These are phyloP conservation scores for Lactifluus subvellereus DNA, from an alignment of 768 basidiomycete genomes.

Conservation along the genomic window DNA sequence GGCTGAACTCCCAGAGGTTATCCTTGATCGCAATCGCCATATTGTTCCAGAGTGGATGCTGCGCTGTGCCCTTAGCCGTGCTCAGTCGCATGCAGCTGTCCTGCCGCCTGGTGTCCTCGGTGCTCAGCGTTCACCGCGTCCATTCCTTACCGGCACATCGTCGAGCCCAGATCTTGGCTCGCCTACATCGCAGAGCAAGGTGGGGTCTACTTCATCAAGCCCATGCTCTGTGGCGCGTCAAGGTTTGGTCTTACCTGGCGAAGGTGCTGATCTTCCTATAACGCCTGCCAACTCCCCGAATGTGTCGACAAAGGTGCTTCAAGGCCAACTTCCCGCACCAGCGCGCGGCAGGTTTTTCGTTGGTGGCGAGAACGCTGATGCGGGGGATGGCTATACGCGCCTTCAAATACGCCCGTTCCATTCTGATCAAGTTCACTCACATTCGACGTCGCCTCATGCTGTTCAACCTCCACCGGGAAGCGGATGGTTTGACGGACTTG, in stretches of 20 bases:
- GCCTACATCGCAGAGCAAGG: conserved; percentile 14
- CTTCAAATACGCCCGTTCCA: conserved; percentile 38
- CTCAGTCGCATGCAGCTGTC: conserved; percentile 41
- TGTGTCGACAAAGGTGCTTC: conserved; percentile 13
- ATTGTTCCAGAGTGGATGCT: conserved; percentile 95
- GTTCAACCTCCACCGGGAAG: conserved; percentile 23
- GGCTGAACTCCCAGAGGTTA: conserved; percentile 91
- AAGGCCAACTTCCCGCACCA: conserved; percentile 6
- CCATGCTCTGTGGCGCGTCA: conserved; percentile 38
- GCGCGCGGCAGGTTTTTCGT: conserved; percentile 11
- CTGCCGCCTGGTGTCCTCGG: conserved; percentile 29
- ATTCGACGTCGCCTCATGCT: conserved; percentile 1
- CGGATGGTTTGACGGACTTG: conserved; percentile 79
- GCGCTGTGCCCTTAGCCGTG: conserved; percentile 39
- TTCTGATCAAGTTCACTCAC: conserved; percentile 26
- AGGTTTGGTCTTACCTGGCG: conserved; percentile 35
- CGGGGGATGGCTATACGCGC: conserved; percentile 27
- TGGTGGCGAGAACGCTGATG: conserved; percentile 25
- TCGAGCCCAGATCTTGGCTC: conserved; percentile 66
- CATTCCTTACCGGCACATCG: conserved; percentile 48
- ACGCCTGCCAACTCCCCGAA: conserved; percentile 48
- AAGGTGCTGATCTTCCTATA: conserved; percentile 38
- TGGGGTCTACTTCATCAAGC: conserved; percentile 26
- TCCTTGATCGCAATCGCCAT: conserved; percentile 88
- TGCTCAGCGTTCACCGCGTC: conserved; percentile 37